Evolutionary conservation across 164 flowering plant genomes (phyloP).

Genomic region (Liriodendron chinense): DNA sequence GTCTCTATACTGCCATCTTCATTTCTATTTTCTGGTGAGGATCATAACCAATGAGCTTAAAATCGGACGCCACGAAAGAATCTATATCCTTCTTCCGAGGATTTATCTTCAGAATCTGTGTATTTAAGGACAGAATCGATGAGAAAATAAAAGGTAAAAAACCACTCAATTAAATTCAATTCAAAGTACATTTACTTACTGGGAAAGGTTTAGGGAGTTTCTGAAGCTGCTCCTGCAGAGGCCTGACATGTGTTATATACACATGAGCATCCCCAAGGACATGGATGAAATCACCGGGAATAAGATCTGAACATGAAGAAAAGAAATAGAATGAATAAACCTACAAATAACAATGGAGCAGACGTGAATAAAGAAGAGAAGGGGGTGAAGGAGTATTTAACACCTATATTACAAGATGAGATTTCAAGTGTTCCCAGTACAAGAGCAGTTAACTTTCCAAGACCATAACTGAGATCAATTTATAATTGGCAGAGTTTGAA

Average conservation of each 20-base stretch:
- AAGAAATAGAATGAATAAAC: not conserved
- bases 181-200: conserved; percentile 24
- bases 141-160: not conserved
- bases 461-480: not conserved
- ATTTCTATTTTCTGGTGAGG: conserved; percentile 85
- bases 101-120: conserved; percentile 80
- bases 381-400: not conserved
- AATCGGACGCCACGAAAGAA: conserved; percentile 73
- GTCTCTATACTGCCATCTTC: conserved; percentile 78
- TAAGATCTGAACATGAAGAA: conserved; percentile 48
- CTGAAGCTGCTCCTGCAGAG: conserved; percentile 85
- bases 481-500: too few species aligned
- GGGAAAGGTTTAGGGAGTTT: conserved; percentile 90
- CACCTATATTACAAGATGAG: too few species aligned
- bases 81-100: conserved; percentile 73
- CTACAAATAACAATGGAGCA: not conserved
- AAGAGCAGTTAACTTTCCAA: not conserved
- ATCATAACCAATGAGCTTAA: conserved; percentile 74
- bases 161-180: not conserved
- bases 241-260: conserved; percentile 68
- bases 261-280: conserved; percentile 94
- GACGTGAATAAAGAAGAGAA: not conserved
- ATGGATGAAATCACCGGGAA: conserved; percentile 92
- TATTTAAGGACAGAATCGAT: not conserved
- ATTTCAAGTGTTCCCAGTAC: not conserved